Base-by-base conservation (phyloP, 1,284 basidiomycete species). In the Leucoagaricus sp. region DNA sequence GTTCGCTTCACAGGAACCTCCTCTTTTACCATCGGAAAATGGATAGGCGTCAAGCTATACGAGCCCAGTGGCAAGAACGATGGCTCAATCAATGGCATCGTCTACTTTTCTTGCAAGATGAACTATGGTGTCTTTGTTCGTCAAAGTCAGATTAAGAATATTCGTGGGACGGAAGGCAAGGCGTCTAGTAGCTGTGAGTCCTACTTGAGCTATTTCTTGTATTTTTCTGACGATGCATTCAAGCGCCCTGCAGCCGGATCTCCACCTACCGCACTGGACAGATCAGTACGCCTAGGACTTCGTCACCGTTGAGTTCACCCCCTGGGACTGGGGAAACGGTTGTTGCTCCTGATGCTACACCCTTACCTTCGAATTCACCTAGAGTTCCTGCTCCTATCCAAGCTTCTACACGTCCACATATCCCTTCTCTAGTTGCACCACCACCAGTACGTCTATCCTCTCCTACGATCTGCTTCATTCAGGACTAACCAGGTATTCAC, bases 1-100 rank as follows among this genome's bases (percentile, higher is more conserved):
- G 90, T 98, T 29, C 83, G 94, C 47, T 99, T 96, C 78, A 83
- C 81, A 42, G 97, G 97, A 0, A 68, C 85, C 49, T 93, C 97
- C 0, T 81, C 83, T 3, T 99, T 99, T 70, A 85, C 93, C 13
- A 71, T 85, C 1, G 97, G 97, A 0, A 90, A 91, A 75, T 99
- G 97, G 97, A 83, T 98, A 58, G 97, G 97, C 13, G 86, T 99
- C 57, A 94, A 96, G 69, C 84, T 99, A 54, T 85, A 78, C 49
- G 87, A 91, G 62, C 71, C 82, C 3, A 89, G 85, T 44, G 97
- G 97, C 38, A 98, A 98, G 86, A 99, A 99, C 76, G 91, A 99
- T 66, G 97, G 97, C 1, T 83, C 86, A 1, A 92, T 99, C 0
- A 81, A 89, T 48, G 95, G 91, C 26, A 78, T 88, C 57, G 65